Evolutionary conservation across 2,329 filamentous ascomycete genomes (phyloP), one percentile per base, ranked within the genome.

Genomic region (Drechmeria coniospora): DNA sequence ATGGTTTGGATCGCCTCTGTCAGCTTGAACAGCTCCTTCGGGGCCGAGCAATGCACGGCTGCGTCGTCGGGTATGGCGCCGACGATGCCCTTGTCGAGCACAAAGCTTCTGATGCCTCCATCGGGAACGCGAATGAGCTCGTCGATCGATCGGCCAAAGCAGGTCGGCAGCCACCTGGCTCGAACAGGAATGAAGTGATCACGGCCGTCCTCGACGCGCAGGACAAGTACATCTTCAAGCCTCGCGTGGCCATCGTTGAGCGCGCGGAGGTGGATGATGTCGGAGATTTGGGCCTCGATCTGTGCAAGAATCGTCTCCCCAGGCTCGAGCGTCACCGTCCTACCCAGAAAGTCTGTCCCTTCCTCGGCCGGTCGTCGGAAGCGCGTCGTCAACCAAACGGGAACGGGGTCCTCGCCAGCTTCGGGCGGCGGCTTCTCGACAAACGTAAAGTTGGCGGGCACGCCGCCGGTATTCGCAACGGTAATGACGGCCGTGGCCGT

Each of bases 181-280:
- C 69, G 74, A 1, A 93, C 62, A 0, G 84, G 78, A 21, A 98
- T 71, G 46, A 98, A 98, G 46, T 95, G 80, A 42, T 98, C 90
- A 26, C 84, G 69, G 1, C 92, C 92, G 28, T 78, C 71, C 8
- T 73, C 65, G 5, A 98, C 80, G 1, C 84, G 74, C 7, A 98
- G 63, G 2, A 98, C 77, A 6, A 98, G 61, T 3, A 98, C 75
- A 37, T 95, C 84, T 36, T 95, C 87, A 0, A 98, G 57, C 6
- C 57, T 59, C 4, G 60, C 48, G 2, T 63, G 59, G 11, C 69
- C 72, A 29, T 77, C 63, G 39, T 95, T 95, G 21, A 98, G 62
- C 2, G 64, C 57, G 12, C 68, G 71, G 0, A 82, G 72, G 12
- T 78, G 65, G 0, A 63, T 50, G 4, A 81, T 51, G 24, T 73